Percentiles rank a stretch among this genome's conserved stretches.
phyloP scores from a whole-genome alignment of 2,329 filamentous ascomycete species.

The Tolypocladium album region DNA sequence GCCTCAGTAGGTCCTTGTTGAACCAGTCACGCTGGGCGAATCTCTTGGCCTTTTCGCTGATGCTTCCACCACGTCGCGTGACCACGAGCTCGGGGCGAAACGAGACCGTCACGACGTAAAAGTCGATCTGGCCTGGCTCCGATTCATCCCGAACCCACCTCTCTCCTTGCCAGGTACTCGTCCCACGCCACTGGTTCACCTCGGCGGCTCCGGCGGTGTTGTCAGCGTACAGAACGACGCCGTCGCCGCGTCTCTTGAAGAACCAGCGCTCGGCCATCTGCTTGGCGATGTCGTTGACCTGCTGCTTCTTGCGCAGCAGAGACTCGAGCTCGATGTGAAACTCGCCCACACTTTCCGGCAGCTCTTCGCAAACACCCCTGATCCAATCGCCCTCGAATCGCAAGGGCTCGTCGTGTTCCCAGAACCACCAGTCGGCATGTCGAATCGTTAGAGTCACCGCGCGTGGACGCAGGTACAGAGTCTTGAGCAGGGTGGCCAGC shows the following conservation, averaged over 20 bases:
- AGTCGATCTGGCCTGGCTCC: slow-evolving; percentile 25
- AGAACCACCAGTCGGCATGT: slow-evolving; percentile 38
- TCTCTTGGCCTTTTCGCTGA: slow-evolving; percentile 5
- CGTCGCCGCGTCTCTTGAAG: slow-evolving; percentile 23
- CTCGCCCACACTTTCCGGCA: slow-evolving; percentile 23
- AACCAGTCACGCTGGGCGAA: background rate
- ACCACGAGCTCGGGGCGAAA: slow-evolving; percentile 17
- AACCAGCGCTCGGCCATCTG: slow-evolving; percentile 22
- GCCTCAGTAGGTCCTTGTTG: background rate
- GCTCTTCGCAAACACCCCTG: slow-evolving; percentile 2
- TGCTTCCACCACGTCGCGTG: slow-evolving; percentile 6
- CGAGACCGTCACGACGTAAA: slow-evolving; percentile 29
- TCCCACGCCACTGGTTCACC: slow-evolving; percentile 31
- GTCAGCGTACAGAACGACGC: slow-evolving; percentile 17
- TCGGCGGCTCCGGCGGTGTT: slow-evolving; percentile 10
- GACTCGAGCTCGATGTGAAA: slow-evolving; percentile 37
- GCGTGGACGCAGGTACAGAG: slow-evolving; percentile 19
- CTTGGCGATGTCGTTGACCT: slow-evolving; percentile 32
- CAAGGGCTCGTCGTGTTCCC: slow-evolving; percentile 26
- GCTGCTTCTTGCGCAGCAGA: slow-evolving; percentile 29
- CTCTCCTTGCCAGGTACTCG: slow-evolving; percentile 25
- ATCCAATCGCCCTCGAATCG: slow-evolving; percentile 26
- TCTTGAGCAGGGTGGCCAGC: slow-evolving; percentile 15
- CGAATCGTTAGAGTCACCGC: slow-evolving; percentile 33
- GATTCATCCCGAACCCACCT: slow-evolving; percentile 33